These are phyloP conservation scores for Pseudogymnoascus verrucosus DNA, from an alignment of 2,329 filamentous ascomycete species.

Conservation along the genomic window DNA sequence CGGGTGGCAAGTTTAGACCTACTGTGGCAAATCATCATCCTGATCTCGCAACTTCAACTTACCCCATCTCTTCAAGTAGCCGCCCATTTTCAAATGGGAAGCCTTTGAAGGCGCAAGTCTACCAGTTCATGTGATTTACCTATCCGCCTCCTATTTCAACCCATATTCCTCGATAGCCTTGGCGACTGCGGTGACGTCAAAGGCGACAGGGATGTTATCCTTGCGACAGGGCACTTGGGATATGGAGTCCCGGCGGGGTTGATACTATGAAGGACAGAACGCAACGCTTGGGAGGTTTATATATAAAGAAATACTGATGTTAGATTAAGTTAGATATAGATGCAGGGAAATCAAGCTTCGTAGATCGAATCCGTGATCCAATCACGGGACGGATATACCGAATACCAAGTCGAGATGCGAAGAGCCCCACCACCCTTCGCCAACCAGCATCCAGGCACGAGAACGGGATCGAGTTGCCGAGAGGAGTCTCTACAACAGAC, in stretches of 20 bases:
- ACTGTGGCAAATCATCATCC: slow-evolving; percentile 29
- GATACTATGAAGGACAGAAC: neutral
- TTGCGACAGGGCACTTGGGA: neutral
- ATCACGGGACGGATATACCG: neutral
- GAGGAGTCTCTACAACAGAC: neutral
- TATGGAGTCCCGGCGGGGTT: neutral
- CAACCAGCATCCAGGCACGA: neutral
- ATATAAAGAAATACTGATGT: neutral
- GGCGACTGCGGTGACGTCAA: neutral
- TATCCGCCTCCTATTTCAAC: neutral
- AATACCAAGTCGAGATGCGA: neutral
- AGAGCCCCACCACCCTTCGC: neutral
- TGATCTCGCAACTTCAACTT: slow-evolving; percentile 27
- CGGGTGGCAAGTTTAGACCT: slow-evolving; percentile 11
- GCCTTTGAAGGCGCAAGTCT: slow-evolving; percentile 1
- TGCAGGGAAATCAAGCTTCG: neutral
- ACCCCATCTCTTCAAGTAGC: slow-evolving; percentile 13
- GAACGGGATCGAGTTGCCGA: neutral
- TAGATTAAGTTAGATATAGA: neutral
- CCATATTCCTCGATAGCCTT: neutral
- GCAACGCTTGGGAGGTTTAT: neutral
- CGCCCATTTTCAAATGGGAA: neutral
- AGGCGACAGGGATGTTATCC: neutral
- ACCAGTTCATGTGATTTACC: slow-evolving; percentile 8
- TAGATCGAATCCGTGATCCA: neutral